A percentile compares a stretch with the other conserved stretches of the same genome.
phyloP scores from a whole-genome alignment of 2,329 filamentous ascomycete genomes.

The Aureobasidium leucospermi region DNA sequence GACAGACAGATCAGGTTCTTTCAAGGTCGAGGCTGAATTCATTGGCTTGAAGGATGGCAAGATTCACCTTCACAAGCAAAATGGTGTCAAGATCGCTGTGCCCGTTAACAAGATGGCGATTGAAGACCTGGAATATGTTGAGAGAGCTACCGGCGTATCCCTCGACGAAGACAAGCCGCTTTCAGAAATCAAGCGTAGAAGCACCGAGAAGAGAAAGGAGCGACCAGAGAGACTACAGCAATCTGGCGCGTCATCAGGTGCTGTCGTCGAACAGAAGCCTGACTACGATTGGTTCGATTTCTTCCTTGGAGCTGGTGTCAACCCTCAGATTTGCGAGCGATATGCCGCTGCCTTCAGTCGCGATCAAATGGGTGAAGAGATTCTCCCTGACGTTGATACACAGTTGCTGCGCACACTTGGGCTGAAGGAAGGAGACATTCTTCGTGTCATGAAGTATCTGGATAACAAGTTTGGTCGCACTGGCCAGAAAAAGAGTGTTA shows the following conservation, averaged over 20 bases:
- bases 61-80: slow-evolving; percentile 95
- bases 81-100: slow-evolving; percentile 96
- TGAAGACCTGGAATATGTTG: slow-evolving; percentile 91
- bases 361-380: slow-evolving; percentile 93
- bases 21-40: slow-evolving; percentile 96
- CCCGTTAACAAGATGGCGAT: slow-evolving; percentile 93
- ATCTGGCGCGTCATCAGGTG: slow-evolving; percentile 41
- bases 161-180: slow-evolving; percentile 88
- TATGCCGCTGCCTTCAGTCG: slow-evolving; percentile 83
- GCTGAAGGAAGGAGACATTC: slow-evolving; percentile 91
- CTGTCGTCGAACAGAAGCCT: slow-evolving; percentile 59
- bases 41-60: slow-evolving; percentile 91
- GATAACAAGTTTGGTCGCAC: slow-evolving; percentile 72
- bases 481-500: slow-evolving; percentile 23
- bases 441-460: slow-evolving; percentile 85
- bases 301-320: slow-evolving; percentile 86
- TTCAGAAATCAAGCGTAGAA: slow-evolving; percentile 63
- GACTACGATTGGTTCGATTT: slow-evolving; percentile 99
- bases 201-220: slow-evolving; percentile 44
- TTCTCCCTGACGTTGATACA: slow-evolving; percentile 81
- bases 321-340: slow-evolving; percentile 85
- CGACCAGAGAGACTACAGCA: slow-evolving; percentile 19
- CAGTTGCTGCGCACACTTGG: slow-evolving; percentile 77
- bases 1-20: slow-evolving; percentile 92
- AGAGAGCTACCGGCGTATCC: slow-evolving; percentile 76